Base-by-base conservation (phyloP, 805 yeast genomes). In the Pichia exigua region DNA sequence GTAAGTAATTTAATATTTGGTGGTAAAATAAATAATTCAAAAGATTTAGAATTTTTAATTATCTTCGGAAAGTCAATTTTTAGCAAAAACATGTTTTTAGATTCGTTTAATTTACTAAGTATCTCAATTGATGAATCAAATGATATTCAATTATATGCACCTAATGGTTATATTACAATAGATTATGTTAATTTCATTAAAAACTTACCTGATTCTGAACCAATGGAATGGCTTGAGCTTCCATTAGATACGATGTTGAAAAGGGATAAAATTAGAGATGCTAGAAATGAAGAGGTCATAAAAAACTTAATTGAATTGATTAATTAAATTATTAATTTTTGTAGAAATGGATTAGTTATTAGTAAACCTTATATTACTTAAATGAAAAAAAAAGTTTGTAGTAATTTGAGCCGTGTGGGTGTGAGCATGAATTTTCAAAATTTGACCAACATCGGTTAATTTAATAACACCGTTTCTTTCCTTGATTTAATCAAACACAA, bases 1-100 rank as follows among this genome's bases (percentile, higher is more conserved):
- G 59, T 87, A 26, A 77, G 79, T 2, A 73, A 74, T 2, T 70
- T 83, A 9, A 71, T 81, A 1, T 86, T 87, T 59, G 92, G 92
- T 24, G 85, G 89, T 26, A 83, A 83, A 59, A 69, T 79, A 26
- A 77, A 76, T 50, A 60, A 65, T 46, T 53, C 42, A 0, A 51
- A 61, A 0, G 87, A 86, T 64, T 54, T 66, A 9, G 32, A 61
- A 12, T 65, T 60, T 46, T 61, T 82, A 17, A 56, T 45, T 6
- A 50, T 54, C 0, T 58, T 79, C 15, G 73, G 78, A 1, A 45
- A 52, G 1, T 53, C 57, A 20, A 47, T 77, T n/a, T 81, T 82
- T 61, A 59, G 57, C 3, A 49, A 56, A 0, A 62, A 65, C 1
- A 63, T 81, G 1, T 76, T 76, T 56, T 42, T 18, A 10, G 54